Base-by-base conservation (phyloP, 2,329 filamentous ascomycete genomes). In the Neofusicoccum kwambonambiense region DNA sequence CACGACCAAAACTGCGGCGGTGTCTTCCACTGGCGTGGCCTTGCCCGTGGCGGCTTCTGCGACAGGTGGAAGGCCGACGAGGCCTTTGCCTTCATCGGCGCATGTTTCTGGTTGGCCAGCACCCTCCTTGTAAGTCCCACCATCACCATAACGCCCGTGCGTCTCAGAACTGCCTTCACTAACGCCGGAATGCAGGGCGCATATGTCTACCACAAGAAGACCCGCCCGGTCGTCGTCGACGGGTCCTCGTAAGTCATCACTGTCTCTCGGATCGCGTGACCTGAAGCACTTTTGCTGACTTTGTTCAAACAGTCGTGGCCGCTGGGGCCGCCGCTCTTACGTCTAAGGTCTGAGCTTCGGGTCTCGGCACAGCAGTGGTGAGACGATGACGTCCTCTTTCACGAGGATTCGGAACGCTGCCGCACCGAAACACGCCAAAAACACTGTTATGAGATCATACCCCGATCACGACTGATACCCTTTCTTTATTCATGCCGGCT, bases 41-140 rank as follows among this genome's bases (percentile, higher is more conserved):
- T 91, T 65, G 74, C 72, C 17, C 65, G 74, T 52, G 78, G 81
- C 68, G 78, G 83, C 51, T 74, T 75, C n/a, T 94, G 90, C 76
- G 82, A 85, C 65, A 84, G 87, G 70, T 90, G 86, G 84, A 91
- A 90, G 78, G 86, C 90, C 45, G 82, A 86, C 67, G 84, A 91
- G 70, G 89, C 89, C 4, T 92, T 93, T 72, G 80, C 83, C 56
- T 93, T 93, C 78, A 77, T 92, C 63, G 89, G 87, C 2, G 89
- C 89, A 64, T 82, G 90, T 69, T 81, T 88, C 72, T 93, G 90
- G 90, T 83, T 92, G 45, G 84, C 81, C 12, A 90, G 87, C 52
- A 84, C 83, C 15, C 71, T 89, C 19, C 72, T 91, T 49, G 86
- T 80, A 72, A 47, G 61, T 62, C 22, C 31, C 47, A 7, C 5